Evolutionary conservation across 345 rosid species (phyloP).

Genomic region (Zanthoxylum bungeanum): DNA sequence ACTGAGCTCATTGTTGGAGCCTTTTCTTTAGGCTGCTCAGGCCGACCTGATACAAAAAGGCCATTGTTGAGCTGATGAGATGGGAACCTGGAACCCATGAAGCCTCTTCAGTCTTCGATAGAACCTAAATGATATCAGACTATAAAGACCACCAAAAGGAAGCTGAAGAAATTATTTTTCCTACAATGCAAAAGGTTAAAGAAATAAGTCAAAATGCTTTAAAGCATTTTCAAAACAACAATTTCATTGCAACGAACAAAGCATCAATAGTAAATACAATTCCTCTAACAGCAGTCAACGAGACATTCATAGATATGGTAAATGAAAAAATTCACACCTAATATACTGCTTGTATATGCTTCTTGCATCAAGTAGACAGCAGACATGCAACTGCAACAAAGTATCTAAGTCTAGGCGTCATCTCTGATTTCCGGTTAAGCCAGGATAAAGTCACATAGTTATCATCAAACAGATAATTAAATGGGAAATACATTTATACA

Average conservation of each 20-base stretch:
- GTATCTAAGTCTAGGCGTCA: neutral
- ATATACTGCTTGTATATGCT: neutral
- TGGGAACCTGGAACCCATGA: slow-evolving; percentile 88
- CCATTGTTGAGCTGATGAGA: slow-evolving; percentile 91
- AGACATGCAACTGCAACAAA: neutral
- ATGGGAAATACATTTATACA: neutral
- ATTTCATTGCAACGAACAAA: neutral
- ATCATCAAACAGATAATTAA: neutral
- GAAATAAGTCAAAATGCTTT: neutral
- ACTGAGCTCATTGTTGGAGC: slow-evolving; percentile 83
- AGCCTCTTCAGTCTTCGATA: slow-evolving; percentile 13
- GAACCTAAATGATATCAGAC: slow-evolving; percentile 17
- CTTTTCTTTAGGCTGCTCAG: slow-evolving; percentile 91
- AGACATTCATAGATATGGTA: neutral
- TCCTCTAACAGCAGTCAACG: neutral
- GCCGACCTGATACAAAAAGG: slow-evolving; percentile 89
- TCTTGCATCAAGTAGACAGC: neutral
- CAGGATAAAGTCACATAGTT: slow-evolving; percentile 8
- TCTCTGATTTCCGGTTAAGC: neutral
- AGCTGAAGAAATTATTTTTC: slow-evolving; percentile 13
- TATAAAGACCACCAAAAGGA: slow-evolving; percentile 9
- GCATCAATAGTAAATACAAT: neutral
- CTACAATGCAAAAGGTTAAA: slow-evolving; percentile 14
- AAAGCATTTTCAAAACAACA: neutral
- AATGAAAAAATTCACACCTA: neutral